Evolutionary conservation across 2,329 filamentous ascomycete species (phyloP).

Genomic region (Huntiella abstrusa): DNA sequence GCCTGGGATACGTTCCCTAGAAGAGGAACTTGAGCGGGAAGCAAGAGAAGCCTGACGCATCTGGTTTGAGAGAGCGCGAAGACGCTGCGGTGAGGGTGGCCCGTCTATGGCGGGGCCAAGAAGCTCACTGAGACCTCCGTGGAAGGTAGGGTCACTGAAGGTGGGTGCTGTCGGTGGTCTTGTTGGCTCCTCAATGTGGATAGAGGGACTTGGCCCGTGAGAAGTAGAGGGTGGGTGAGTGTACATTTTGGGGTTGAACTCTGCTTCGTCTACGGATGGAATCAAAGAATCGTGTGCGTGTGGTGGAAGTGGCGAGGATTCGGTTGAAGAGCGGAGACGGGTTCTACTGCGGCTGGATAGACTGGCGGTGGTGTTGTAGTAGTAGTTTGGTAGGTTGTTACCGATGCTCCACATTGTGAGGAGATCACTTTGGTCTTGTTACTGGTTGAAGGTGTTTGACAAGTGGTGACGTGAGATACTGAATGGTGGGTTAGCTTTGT

Average conservation of each 20-base stretch:
- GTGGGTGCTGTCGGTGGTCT: conserved; percentile 8
- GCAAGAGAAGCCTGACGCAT: conserved; percentile 33
- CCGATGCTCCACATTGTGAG: conserved; percentile 10
- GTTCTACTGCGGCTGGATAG: conserved; percentile 8
- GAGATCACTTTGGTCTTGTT: background rate
- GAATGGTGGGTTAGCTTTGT: too few species aligned
- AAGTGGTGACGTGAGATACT: too few species aligned
- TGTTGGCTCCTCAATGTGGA: background rate
- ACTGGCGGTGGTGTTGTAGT: conserved; percentile 6
- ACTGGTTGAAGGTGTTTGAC: background rate
- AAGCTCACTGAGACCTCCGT: conserved; percentile 21
- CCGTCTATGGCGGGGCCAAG: conserved; percentile 40
- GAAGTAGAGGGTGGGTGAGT: background rate
- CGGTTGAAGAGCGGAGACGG: conserved; percentile 9
- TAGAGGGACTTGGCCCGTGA: background rate
- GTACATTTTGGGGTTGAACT: background rate
- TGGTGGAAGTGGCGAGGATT: background rate
- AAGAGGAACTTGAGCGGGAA: conserved; percentile 10
- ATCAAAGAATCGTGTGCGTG: conserved; percentile 5
- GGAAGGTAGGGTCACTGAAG: conserved; percentile 2
- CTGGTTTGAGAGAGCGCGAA: conserved; percentile 39
- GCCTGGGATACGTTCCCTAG: conserved; percentile 4
- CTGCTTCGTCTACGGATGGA: conserved; percentile 5
- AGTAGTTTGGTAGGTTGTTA: conserved; percentile 8
- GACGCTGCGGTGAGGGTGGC: conserved; percentile 39